These are phyloP conservation scores for Phytophthora uliginosa DNA, from an alignment of 352 stramenopile species.

Conservation along the genomic window DNA sequence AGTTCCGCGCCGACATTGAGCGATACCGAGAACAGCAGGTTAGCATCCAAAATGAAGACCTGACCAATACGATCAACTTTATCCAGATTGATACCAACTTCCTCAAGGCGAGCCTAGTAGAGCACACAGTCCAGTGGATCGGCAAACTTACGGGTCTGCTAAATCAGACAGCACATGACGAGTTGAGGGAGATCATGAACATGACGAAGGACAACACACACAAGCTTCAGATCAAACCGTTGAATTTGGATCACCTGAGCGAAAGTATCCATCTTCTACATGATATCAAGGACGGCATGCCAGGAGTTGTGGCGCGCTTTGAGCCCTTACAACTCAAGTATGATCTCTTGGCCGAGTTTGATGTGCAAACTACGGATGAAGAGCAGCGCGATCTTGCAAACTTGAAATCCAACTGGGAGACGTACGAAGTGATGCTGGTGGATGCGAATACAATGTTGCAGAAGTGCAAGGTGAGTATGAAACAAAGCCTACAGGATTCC, in stretches of 20 bases:
- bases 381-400: constrained; percentile 82
- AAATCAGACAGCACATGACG: constrained; percentile 92
- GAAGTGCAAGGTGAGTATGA: constrained; percentile 96
- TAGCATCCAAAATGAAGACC: constrained; percentile 93
- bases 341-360: constrained; percentile 88
- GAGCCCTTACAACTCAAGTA: constrained; percentile 91
- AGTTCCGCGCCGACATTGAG: constrained; percentile 95
- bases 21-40: constrained; percentile 93
- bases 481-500: constrained; percentile 94
- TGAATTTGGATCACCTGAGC: constrained; percentile 93
- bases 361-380: constrained; percentile 90
- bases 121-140: constrained; percentile 96
- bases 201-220: constrained; percentile 93
- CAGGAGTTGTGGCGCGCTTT: constrained; percentile 79
- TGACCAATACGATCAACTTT: constrained; percentile 96
- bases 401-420: constrained; percentile 82
- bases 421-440: constrained; percentile 87
- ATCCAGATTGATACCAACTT: constrained; percentile 96
- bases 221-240: constrained; percentile 86
- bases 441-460: constrained; percentile 92
- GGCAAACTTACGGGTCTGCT: constrained; percentile 93
- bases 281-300: constrained; percentile 87
- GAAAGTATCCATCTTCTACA: constrained; percentile 93
- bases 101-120: constrained; percentile 92
- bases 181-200: constrained; percentile 87